phyloP scores from a whole-genome alignment of 495 filamentous ascomycete genomes.

The Bacidia gigantensis region DNA sequence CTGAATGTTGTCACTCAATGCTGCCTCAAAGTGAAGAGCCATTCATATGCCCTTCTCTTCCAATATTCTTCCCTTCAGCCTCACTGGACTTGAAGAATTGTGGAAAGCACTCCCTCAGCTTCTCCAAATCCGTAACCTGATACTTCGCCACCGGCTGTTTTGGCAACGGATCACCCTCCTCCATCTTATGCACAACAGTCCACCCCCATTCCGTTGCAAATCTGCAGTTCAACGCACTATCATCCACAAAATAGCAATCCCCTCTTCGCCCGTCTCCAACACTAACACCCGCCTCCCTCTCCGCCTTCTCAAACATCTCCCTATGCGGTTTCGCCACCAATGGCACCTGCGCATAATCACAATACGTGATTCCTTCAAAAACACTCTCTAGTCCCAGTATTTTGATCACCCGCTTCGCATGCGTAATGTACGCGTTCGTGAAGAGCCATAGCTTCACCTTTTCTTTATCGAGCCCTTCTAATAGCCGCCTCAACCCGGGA shows the following conservation, averaged over 20 bases:
- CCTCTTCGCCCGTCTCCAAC: slow-evolving; percentile 26
- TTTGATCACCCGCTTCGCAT: slow-evolving; percentile 68
- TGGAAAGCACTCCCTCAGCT: slow-evolving; percentile 59
- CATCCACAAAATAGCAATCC: slow-evolving; percentile 81
- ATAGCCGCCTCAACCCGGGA: slow-evolving; percentile 55
- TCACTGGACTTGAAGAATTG: slow-evolving; percentile 45
- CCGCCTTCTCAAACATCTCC: slow-evolving; percentile 73
- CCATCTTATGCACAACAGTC: slow-evolving; percentile 69
- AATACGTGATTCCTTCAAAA: slow-evolving; percentile 88
- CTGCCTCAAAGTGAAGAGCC: too few species aligned
- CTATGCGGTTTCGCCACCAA: slow-evolving; percentile 74
- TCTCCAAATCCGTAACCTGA: slow-evolving; percentile 52
- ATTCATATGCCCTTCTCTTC: background rate
- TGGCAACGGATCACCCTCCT: slow-evolving; percentile 48
- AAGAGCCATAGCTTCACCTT: slow-evolving; percentile 88
- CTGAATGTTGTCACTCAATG: too few species aligned
- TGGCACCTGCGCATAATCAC: slow-evolving; percentile 57
- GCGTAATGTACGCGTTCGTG: slow-evolving; percentile 89
- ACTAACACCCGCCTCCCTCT: slow-evolving; percentile 40
- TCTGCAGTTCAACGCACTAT: slow-evolving; percentile 62
- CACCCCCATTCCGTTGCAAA: slow-evolving; percentile 64
- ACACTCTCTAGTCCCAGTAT: slow-evolving; percentile 71
- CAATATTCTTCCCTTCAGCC: background rate
- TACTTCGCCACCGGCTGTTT: slow-evolving; percentile 46
- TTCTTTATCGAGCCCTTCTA: slow-evolving; percentile 59